Conservation (phyloP, 2,329 filamentous ascomycete genomes). For the Exophiala mesophila region DNA sequence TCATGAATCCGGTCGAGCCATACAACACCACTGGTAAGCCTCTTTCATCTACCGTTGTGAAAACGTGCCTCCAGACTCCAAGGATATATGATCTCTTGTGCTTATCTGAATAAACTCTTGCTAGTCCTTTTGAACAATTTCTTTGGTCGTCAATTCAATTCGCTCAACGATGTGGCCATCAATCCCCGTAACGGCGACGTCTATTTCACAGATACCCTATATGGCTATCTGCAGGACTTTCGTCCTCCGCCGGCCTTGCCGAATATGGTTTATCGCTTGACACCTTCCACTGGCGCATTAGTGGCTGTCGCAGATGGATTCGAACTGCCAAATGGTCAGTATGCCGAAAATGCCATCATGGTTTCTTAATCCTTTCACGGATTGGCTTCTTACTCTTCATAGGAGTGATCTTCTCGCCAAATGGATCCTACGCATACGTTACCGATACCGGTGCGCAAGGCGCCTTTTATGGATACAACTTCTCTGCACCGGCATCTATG, state of each 20-base stretch:
- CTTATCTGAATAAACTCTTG: too few relatives aligned
- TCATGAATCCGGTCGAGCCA: conserved; percentile 44
- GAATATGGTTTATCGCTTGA: conserved; percentile 47
- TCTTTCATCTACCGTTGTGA: not conserved
- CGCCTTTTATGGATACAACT: conserved; percentile 20
- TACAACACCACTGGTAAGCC: conserved; percentile 48
- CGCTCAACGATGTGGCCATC: conserved; percentile 25
- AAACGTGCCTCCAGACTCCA: not conserved
- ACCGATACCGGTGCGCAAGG: conserved; percentile 22
- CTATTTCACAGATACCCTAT: conserved; percentile 29
- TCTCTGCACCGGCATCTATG: conserved; percentile 20
- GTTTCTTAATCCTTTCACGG: not conserved
- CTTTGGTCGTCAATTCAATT: conserved; percentile 46
- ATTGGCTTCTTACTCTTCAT: not conserved
- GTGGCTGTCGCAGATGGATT: conserved; percentile 48
- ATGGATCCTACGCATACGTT: conserved; percentile 29
- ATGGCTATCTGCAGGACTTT: conserved; percentile 44
- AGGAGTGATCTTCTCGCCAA: conserved; percentile 32
- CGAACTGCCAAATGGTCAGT: conserved; percentile 40
- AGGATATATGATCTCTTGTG: too few relatives aligned
- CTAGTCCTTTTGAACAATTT: conserved; percentile 56
- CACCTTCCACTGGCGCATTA: conserved; percentile 38
- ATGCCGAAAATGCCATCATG: conserved; percentile 6
- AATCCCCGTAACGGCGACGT: conserved; percentile 24
- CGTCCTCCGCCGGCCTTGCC: conserved; percentile 43